Evolutionary conservation across 2,329 filamentous ascomycete species (phyloP).

Genomic region (Trichoderma semiorbis): DNA sequence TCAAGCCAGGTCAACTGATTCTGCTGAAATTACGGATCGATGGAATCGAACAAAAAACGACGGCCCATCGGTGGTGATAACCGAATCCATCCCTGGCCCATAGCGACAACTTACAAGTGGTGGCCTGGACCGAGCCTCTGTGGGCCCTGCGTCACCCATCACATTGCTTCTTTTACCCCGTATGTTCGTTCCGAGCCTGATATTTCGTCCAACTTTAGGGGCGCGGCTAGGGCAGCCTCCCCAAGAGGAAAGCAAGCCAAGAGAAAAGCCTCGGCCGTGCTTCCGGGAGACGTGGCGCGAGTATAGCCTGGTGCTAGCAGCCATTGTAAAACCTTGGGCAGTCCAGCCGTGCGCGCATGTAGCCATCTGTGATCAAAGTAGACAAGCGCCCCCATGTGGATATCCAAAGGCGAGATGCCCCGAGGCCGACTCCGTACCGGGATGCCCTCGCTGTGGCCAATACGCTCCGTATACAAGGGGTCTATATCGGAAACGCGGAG

Average conservation of each 20-base stretch:
- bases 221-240: not conserved
- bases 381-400: not conserved
- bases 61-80: slow-evolving; percentile 15
- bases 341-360: not conserved
- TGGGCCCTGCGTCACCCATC: not conserved
- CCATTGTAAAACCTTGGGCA: not conserved
- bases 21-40: slow-evolving; percentile 17
- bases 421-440: not conserved
- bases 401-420: not conserved
- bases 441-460: not conserved
- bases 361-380: not conserved
- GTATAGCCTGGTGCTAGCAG: not conserved
- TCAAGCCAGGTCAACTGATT: slow-evolving; percentile 9
- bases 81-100: slow-evolving; percentile 8
- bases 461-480: not conserved
- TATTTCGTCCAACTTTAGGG: not conserved
- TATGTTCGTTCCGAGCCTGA: slow-evolving; percentile 4
- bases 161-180: not conserved
- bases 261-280: not conserved
- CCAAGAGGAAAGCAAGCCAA: not conserved
- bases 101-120: not conserved
- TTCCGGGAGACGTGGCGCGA: not conserved
- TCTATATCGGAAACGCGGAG: slow-evolving; percentile 7
- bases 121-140: slow-evolving; percentile 8
- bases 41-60: not conserved